These are phyloP conservation scores for Sclerotinia borealis DNA, from an alignment of 2,329 filamentous ascomycete genomes.

Conservation along the genomic window DNA sequence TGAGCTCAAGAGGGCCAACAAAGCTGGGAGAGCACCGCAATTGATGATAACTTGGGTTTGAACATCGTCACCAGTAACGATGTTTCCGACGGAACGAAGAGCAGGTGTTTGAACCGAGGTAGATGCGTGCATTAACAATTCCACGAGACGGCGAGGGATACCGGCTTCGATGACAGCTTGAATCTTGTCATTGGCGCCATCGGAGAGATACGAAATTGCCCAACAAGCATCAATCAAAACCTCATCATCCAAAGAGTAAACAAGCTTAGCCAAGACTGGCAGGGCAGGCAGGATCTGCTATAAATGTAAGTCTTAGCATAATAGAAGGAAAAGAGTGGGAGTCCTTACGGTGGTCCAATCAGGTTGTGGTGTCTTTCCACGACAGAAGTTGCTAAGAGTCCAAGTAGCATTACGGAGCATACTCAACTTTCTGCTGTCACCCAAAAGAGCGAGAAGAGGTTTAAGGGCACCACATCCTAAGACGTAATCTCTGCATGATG, in stretches of 20 bases:
- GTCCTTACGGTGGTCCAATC: conserved; percentile 86
- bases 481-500: conserved; percentile 94
- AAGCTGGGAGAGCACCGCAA: conserved; percentile 84
- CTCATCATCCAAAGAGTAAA: conserved; percentile 97
- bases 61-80: conserved; percentile 96
- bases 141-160: conserved; percentile 91
- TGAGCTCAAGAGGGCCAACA: conserved; percentile 90
- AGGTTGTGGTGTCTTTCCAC: conserved; percentile 97
- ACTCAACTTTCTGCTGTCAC: conserved; percentile 96
- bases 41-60: conserved; percentile 99
- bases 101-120: conserved; percentile 98
- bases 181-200: conserved; percentile 98
- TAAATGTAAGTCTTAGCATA: conserved; percentile 28
- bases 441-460: conserved; percentile 81
- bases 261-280: conserved; percentile 90
- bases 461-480: conserved; percentile 85
- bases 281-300: conserved; percentile 84
- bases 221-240: conserved; percentile 98
- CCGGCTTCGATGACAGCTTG: conserved; percentile 98
- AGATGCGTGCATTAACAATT: conserved; percentile 95
- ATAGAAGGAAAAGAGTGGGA: conserved; percentile 1
- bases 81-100: conserved; percentile 95
- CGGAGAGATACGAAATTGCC: conserved; percentile 97
- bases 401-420: conserved; percentile 99
- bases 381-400: conserved; percentile 99